Evolutionary conservation across 2,329 filamentous ascomycete genomes (phyloP), one percentile per base, ranked within the genome.

Genomic region (Oidium heveae): DNA sequence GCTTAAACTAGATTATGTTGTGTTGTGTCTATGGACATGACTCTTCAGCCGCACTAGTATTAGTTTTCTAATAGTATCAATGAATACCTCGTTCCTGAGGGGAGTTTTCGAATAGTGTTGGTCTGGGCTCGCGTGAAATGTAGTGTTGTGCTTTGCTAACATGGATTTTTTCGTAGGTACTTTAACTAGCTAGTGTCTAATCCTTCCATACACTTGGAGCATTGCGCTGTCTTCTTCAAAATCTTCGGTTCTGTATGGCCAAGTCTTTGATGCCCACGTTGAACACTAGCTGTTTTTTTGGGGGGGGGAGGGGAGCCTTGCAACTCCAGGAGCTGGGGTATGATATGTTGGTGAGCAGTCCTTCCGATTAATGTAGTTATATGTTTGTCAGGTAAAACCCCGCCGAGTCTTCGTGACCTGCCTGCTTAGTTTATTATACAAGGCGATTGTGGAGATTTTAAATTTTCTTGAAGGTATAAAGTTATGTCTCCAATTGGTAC

Each of bases 351-450:
- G 20, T 22, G 12, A 4, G 43, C 18, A 15, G 18, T 18, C 16
- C 28, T 43, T n/a, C 18, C 16, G 2, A 43, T 43, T 33, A 43
- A 37, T 16, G 7, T 41, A 10, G 18, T 18, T 36, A 53, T 53
- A 43, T 53, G 16, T n/a, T n/a, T 43, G 18, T 53, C 22, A 18
- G 51, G 37, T 53, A 22, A 43, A 43, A 53, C 32, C 12, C 12
- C 37, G 16, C 16, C 51, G n/a, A 53, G 32, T 43, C 51, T 53
- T 24, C 43, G 36, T n/a, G 28, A 8, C 43, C 36, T 53, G 16
- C 51, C 51, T 32, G 37, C 51, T 43, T 36, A 53, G 36, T 43
- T 53, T 24, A 53, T 53, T 43, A 32, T 53, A 20, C 37, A 53
- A 9, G 36, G 43, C 16, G 51, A 43, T 43, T 53, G 28, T 7